Base-by-base conservation (phyloP, 2,329 filamentous ascomycete species). In the Hymenoscyphus repandus region DNA sequence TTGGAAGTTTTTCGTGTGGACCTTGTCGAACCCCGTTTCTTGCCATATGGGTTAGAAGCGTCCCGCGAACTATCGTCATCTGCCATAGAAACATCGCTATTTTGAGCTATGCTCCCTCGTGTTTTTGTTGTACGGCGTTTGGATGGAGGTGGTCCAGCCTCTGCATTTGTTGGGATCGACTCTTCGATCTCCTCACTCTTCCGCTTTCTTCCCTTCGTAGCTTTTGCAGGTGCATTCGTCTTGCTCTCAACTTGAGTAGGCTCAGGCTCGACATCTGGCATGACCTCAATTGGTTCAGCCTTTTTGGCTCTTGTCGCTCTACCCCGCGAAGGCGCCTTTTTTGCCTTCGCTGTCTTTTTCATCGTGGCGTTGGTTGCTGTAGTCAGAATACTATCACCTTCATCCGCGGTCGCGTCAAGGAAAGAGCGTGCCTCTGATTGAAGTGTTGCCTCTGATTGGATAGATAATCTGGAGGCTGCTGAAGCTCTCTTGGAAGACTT, bases 401-500 rank as follows among this genome's bases (percentile, higher is more conserved):
- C 66, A 6, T 77, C 74, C 36, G 70, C 72, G 2, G 73, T 68
- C 34, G 73, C 27, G 27, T 65, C 63, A 17, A 51, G 33, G 2
- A 75, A 41, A 0, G 77, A 78, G 11, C 71, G 68, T 6, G 69
- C 63, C 39, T 83, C 79, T 0, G 78, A 79, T 2, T 70, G 63
- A 1, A 67, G 62, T 1, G 78, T 80, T 2, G 74, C 69, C 6
- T 74, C 68, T 1, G 82, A 85, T 56, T 83, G 80, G 5, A 72
- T 70, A 1, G 83, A 86, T 12, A 79, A 65, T 32, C 88, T 80
- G 3, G 87, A 88, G 1, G 45, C 37, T 40, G 32, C 40, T 18
- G 89, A 93, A 40, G 75, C 65, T 74, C 86, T 72, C 68, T 76
- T 71, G 5, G 76, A 67, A 56, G 79, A 78, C 5, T 76, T 67